Conservation (phyloP, 2,329 filamentous ascomycete genomes). For the Escovopsis sp. region DNA sequence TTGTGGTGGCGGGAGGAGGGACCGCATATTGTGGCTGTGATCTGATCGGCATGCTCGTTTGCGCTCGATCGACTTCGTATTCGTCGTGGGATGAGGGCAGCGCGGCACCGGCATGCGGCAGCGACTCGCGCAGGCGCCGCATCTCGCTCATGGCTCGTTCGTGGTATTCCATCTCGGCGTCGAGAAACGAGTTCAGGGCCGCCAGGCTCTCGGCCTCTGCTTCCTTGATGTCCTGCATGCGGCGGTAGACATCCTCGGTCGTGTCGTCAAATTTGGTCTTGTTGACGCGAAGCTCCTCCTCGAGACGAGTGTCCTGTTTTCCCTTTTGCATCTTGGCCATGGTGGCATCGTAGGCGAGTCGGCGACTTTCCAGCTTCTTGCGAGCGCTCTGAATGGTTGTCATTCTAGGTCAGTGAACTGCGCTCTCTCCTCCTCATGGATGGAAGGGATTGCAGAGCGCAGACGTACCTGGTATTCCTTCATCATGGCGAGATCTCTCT, state of each 20-base stretch:
- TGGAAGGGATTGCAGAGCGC: neutral
- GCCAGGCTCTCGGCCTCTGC: slow-evolving; percentile 69
- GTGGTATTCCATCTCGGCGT: slow-evolving; percentile 81
- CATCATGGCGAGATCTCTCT: slow-evolving; percentile 83
- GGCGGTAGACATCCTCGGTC: slow-evolving; percentile 75
- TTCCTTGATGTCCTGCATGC: slow-evolving; percentile 96
- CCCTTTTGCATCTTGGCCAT: slow-evolving; percentile 83
- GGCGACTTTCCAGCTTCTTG: slow-evolving; percentile 85
- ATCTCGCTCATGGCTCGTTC: slow-evolving; percentile 82
- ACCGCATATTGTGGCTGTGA: slow-evolving; percentile 2
- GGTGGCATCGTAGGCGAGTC: slow-evolving; percentile 82
- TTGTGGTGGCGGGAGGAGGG: slow-evolving; percentile 11
- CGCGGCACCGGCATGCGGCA: slow-evolving; percentile 17
- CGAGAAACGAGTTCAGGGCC: slow-evolving; percentile 68
- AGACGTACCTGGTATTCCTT: slow-evolving; percentile 80
- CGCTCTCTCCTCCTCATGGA: too few relatives aligned
- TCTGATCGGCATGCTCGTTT: slow-evolving; percentile 28
- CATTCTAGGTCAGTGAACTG: too few relatives aligned
- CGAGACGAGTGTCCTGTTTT: slow-evolving; percentile 81
- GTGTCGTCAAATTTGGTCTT: slow-evolving; percentile 96
- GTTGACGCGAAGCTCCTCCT: slow-evolving; percentile 80
- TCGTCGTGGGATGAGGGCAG: slow-evolving; percentile 21
- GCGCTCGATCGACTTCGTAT: slow-evolving; percentile 1
- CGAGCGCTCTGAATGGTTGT: slow-evolving; percentile 42
- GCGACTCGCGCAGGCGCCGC: slow-evolving; percentile 34